phyloP scores from a whole-genome alignment of 2,329 filamentous ascomycete species.

The Fusarium napiforme region DNA sequence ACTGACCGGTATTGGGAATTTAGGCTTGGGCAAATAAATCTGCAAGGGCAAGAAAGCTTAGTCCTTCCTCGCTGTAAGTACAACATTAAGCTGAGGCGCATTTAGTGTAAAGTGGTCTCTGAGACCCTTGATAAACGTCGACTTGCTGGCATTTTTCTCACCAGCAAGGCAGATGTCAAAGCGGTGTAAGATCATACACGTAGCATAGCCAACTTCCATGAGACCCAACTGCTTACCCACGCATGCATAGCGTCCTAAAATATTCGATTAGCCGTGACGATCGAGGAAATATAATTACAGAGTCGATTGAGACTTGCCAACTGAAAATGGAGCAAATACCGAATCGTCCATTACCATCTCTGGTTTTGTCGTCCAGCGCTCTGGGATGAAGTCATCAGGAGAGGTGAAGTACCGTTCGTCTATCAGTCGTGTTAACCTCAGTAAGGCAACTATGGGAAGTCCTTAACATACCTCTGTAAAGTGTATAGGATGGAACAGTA shows the following conservation, averaged over 20 bases:
- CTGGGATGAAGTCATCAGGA: not conserved
- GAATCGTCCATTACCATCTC: not conserved
- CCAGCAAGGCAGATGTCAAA: fast-evolving
- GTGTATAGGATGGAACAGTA: not conserved
- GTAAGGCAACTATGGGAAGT: too few species aligned
- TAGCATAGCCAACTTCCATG: not conserved
- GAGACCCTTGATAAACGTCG: fast-evolving
- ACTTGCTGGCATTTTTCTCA: fast-evolving
- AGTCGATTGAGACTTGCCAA: fast-evolving
- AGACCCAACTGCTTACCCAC: not conserved
- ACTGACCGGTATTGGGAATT: too few species aligned
- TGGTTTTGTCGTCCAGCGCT: not conserved
- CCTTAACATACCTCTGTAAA: not conserved
- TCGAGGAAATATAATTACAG: fast-evolving
- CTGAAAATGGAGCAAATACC: not conserved
- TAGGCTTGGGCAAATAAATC: too few species aligned
- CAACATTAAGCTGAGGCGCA: fast-evolving
- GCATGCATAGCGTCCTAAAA: not conserved
- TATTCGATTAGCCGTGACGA: fast-evolving
- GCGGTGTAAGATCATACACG: not conserved
- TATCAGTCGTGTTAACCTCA: too few species aligned
- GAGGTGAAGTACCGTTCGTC: not conserved
- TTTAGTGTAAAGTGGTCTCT: not conserved
- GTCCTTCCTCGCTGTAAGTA: not conserved
- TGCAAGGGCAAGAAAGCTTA: not conserved